Percentiles rank a stretch among this genome's conserved stretches.
Evolutionary conservation across 345 rosid species (phyloP).

Genomic region (Limnanthes douglasii): DNA sequence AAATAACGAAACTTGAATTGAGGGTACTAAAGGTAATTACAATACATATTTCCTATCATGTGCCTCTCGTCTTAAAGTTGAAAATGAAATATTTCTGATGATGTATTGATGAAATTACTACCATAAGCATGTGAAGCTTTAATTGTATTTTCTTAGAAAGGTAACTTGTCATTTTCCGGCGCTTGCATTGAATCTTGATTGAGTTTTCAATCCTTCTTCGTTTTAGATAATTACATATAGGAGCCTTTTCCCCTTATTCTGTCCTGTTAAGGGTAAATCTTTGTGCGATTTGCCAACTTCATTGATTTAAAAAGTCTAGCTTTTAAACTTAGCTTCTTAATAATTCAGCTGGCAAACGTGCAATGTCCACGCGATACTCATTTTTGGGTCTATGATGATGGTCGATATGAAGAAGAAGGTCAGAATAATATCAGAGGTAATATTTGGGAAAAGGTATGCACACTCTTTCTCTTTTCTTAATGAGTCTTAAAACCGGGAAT

Average conservation of each 20-base stretch:
- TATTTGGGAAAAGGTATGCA: conserved; percentile 75
- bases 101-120: too few species aligned
- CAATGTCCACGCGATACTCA: conserved; percentile 85
- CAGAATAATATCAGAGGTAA: conserved; percentile 86
- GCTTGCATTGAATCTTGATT: too few species aligned
- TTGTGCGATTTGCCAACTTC: neutral
- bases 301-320: neutral
- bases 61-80: too few species aligned
- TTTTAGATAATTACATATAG: too few species aligned
- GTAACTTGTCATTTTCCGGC: too few species aligned
- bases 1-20: conserved; percentile 75
- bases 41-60: conserved; percentile 1
- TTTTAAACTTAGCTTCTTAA: neutral
- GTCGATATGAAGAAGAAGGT: conserved; percentile 88
- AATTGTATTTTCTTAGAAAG: too few species aligned
- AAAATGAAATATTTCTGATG: too few species aligned
- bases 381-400: conserved; percentile 93
- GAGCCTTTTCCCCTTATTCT: neutral
- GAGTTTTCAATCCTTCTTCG: too few species aligned
- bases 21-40: conserved; percentile 62
- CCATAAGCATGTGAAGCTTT: too few species aligned
- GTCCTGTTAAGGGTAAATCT: neutral
- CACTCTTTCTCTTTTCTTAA: neutral
- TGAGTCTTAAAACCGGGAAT: neutral
- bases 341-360: conserved; percentile 62